phyloP scores from a whole-genome alignment of 495 filamentous ascomycete genomes.

The Bryoglossum gracile region DNA sequence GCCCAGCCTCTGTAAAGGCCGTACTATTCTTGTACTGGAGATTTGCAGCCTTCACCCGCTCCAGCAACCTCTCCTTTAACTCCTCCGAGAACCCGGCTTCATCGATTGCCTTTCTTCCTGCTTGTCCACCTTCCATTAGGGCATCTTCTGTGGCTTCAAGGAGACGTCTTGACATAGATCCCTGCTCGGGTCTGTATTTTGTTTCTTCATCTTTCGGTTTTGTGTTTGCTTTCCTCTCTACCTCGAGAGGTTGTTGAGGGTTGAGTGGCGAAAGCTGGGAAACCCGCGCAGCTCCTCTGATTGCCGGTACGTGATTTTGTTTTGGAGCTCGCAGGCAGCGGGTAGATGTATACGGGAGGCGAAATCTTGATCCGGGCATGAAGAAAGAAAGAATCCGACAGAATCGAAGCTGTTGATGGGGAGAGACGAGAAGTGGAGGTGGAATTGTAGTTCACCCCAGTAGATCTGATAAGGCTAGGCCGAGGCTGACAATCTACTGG shows the following conservation, averaged over 20 bases:
- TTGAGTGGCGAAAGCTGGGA: conserved; percentile 17
- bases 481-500: too few relatives aligned
- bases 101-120: conserved; percentile 65
- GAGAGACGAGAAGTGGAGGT: conserved; percentile 1
- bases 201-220: not conserved
- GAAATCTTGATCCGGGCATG: conserved; percentile 17
- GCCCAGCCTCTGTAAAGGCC: conserved; percentile 57
- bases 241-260: conserved; percentile 9
- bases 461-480: too few relatives aligned
- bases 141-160: conserved; percentile 74
- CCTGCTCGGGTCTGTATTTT: conserved; percentile 23
- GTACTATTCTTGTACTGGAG: conserved; percentile 64
- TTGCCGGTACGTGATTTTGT: conserved; percentile 7
- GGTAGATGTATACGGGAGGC: conserved; percentile 14
- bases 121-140: conserved; percentile 61
- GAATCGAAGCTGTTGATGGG: not conserved
- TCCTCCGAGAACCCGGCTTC: conserved; percentile 86
- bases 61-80: conserved; percentile 65
- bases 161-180: conserved; percentile 69
- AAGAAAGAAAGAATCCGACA: conserved; percentile 4
- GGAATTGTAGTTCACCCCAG: too few relatives aligned
- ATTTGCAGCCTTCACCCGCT: conserved; percentile 60
- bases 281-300: conserved; percentile 1
- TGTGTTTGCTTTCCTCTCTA: conserved; percentile 1
- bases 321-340: conserved; percentile 19